Conservation (phyloP, 768 basidiomycete species). For the Kwoniella sp. region DNA sequence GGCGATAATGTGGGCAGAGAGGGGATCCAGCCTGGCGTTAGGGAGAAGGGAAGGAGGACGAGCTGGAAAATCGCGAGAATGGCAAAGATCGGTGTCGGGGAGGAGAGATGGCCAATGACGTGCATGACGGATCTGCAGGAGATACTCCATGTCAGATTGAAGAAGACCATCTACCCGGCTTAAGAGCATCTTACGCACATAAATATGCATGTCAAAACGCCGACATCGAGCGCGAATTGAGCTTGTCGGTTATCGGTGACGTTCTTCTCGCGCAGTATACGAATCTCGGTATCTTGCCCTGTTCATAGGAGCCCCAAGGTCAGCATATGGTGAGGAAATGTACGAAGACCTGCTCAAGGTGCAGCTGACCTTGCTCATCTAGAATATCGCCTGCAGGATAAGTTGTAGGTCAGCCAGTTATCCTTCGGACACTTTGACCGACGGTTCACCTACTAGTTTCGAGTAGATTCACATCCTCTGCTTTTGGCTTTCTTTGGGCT, state of each 20-base stretch:
- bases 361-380: constrained; percentile 22
- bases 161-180: too few relatives aligned
- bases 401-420: constrained; percentile 6
- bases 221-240: constrained; percentile 33
- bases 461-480: constrained; percentile 4
- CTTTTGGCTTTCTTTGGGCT: constrained; percentile 21
- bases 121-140: constrained; percentile 24
- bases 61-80: constrained; percentile 25
- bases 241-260: constrained; percentile 26
- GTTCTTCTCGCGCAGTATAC: constrained; percentile 27
- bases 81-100: constrained; percentile 16
- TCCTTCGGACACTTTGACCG: neutral
- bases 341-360: too few relatives aligned
- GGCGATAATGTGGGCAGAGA: constrained; percentile 5
- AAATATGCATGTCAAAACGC: constrained; percentile 26
- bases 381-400: constrained; percentile 15
- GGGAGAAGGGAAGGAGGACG: constrained; percentile 40
- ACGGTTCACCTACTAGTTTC: neutral
- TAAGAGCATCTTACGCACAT: too few relatives aligned
- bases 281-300: constrained; percentile 45
- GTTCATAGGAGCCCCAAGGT: neutral
- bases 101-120: constrained; percentile 17
- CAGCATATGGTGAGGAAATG: too few relatives aligned
- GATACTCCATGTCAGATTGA: neutral
- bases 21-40: constrained; percentile 28